Percentiles rank a stretch among this genome's conserved stretches.
phyloP scores from a whole-genome alignment of 805 yeast genomes.

The Zygotorulaspora sp. region DNA sequence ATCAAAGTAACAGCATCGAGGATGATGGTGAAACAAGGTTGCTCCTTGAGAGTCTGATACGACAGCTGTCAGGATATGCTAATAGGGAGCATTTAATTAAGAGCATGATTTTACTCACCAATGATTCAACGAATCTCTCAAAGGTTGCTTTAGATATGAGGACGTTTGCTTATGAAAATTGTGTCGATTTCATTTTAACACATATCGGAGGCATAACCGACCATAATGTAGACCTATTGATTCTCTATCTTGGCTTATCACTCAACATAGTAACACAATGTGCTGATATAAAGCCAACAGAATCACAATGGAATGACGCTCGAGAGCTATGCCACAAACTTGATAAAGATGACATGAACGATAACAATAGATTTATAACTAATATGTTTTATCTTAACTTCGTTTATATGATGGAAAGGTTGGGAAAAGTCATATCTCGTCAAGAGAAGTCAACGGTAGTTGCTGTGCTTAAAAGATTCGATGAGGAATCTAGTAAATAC shows the following conservation, averaged over 20 bases:
- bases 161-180: constrained; percentile 2
- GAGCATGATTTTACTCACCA: constrained; percentile 25
- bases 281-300: constrained; percentile 1
- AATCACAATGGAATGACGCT: constrained; percentile 4
- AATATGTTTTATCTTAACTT: constrained; percentile 18
- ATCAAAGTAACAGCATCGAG: not conserved
- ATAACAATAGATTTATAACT: constrained; percentile 6
- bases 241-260: constrained; percentile 21
- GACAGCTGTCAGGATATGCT: constrained; percentile 3
- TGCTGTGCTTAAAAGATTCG: constrained; percentile 8
- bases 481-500: constrained; percentile 8
- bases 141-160: not conserved
- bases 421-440: constrained; percentile 1
- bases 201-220: constrained; percentile 3
- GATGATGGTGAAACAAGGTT: not conserved
- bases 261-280: constrained; percentile 12
- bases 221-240: constrained; percentile 9
- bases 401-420: constrained; percentile 10
- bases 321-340: constrained; percentile 1
- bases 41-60: not conserved
- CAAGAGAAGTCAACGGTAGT: constrained; percentile 2
- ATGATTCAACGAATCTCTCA: constrained; percentile 8
- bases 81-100: constrained; percentile 16
- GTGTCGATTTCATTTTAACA: constrained; percentile 6
- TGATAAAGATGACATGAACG: not conserved